Percentiles rank a stretch among this genome's conserved stretches.
Conservation (phyloP, 176 grass and related monocot species). For the Eragrostis curvula region DNA sequence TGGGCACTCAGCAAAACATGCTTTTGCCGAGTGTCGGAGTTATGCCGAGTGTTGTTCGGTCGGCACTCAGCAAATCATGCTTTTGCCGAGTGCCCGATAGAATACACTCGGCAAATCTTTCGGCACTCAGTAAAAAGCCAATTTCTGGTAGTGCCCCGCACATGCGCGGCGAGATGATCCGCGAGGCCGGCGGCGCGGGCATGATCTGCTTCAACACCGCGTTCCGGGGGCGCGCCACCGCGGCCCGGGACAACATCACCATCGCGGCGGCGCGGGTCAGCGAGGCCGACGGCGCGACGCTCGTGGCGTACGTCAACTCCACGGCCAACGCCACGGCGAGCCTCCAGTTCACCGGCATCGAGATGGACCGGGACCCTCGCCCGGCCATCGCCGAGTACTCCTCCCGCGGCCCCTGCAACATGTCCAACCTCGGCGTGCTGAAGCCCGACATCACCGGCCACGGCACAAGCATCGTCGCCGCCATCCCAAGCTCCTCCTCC, state of each 20-base stretch:
- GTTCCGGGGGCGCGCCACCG: slow-evolving; percentile 23
- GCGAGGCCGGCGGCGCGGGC: slow-evolving; percentile 46
- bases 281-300: slow-evolving; percentile 37
- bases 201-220: slow-evolving; percentile 46
- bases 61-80: too few relatives aligned
- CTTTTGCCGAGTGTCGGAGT: too few relatives aligned
- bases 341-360: slow-evolving; percentile 42
- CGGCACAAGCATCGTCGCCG: slow-evolving; percentile 50
- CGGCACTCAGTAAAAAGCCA: too few relatives aligned
- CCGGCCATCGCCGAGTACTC: slow-evolving; percentile 59
- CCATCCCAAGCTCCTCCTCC: neutral
- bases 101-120: too few relatives aligned
- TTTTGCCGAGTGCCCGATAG: too few relatives aligned
- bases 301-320: slow-evolving; percentile 54
- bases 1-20: too few relatives aligned
- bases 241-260: neutral
- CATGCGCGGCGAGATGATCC: slow-evolving; percentile 32
- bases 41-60: too few relatives aligned
- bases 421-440: slow-evolving; percentile 53
- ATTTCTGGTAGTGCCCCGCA: too few relatives aligned
- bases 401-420: slow-evolving; percentile 56
- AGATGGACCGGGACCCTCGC: slow-evolving; percentile 19
- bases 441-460: slow-evolving; percentile 71
- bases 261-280: slow-evolving; percentile 47
- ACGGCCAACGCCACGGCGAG: slow-evolving; percentile 38